Base-by-base conservation (phyloP, 75 land plant genomes). In the Selaginella tamariscina region DNA sequence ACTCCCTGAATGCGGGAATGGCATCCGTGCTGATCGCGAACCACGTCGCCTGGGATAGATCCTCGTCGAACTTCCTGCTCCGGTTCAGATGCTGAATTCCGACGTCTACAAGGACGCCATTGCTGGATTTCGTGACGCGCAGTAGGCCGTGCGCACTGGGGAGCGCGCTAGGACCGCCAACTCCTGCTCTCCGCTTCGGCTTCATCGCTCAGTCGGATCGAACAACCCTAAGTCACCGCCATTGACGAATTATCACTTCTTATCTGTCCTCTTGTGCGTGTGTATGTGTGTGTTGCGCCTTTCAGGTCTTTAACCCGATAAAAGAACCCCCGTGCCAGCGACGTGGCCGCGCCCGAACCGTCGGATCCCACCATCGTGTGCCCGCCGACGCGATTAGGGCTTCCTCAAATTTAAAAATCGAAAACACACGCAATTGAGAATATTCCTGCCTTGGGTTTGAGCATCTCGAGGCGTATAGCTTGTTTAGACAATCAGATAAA, bases 1-100 rank as follows among this genome's bases (percentile, higher is more conserved):
- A 74, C n/a, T 21, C 65, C 39, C 77, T 68, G 28, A 77, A 77
- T 5, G 32, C 67, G 28, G 32, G 26, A 28, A 77, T 26, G 21
- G 66, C 68, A 31, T 77, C 79, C n/a, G 78, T 63, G 24, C 56
- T 62, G 44, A 31, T 68, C 31, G 72, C 79, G 57, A 69, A 77
- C 71, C 72, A 56, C 18, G 74, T 0, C 8, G 78, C 79, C 59
- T 33, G 32, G 20, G 18, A 15, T 11, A 31, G 56, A 55, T 77
- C 79, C 31, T 73, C 77, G 15, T 39, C 49, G 15, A 39, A 39
- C 49, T 15, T 39, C 49, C 49, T 5, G 49, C 5, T 39, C 11
- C 49, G 49, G 11, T 5, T 39, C 11, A 15, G 49, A 39, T 39
- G 49, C 49, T 39, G 49, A n/a, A n/a, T n/a, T 15, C 49, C 49